Conservation (phyloP, 2,329 filamentous ascomycete species). For the Scedosporium dehoogii region DNA sequence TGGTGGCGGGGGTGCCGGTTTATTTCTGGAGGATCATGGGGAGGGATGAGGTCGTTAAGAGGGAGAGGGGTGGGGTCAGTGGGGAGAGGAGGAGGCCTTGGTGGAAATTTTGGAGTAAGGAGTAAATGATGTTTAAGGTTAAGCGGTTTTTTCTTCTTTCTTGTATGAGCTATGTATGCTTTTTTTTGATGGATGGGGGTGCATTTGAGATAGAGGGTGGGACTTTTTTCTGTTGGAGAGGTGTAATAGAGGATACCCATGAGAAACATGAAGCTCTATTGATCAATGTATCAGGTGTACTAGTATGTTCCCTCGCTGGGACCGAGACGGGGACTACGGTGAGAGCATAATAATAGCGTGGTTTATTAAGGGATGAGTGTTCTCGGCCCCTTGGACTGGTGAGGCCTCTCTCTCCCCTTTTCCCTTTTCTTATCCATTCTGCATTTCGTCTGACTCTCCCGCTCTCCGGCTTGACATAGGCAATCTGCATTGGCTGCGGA, state of each 20-base stretch:
- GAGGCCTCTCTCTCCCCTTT: no score
- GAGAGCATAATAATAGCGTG: no score
- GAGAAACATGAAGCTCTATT: not conserved
- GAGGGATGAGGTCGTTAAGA: constrained; percentile 41
- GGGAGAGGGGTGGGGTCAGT: constrained; percentile 26
- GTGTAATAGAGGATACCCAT: not conserved
- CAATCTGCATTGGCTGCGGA: no score
- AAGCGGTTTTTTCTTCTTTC: not conserved
- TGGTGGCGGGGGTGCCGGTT: constrained; percentile 72
- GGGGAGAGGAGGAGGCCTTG: constrained; percentile 23
- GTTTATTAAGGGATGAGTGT: no score
- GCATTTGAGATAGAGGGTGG: not conserved
- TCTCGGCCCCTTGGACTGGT: no score
- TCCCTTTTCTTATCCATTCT: no score
- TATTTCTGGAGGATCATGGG: constrained; percentile 80
- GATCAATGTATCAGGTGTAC: no score
- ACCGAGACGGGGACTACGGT: no score
- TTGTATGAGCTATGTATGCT: not conserved
- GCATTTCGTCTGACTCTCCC: no score
- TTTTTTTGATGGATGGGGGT: not conserved
- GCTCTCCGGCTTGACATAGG: no score
- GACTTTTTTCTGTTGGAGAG: not conserved
- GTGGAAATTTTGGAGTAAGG: constrained; percentile 50
- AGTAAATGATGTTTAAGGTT: not conserved
- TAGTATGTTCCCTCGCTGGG: no score